phyloP scores from a whole-genome alignment of 768 basidiomycete species.

The Termitomyces sp. region DNA sequence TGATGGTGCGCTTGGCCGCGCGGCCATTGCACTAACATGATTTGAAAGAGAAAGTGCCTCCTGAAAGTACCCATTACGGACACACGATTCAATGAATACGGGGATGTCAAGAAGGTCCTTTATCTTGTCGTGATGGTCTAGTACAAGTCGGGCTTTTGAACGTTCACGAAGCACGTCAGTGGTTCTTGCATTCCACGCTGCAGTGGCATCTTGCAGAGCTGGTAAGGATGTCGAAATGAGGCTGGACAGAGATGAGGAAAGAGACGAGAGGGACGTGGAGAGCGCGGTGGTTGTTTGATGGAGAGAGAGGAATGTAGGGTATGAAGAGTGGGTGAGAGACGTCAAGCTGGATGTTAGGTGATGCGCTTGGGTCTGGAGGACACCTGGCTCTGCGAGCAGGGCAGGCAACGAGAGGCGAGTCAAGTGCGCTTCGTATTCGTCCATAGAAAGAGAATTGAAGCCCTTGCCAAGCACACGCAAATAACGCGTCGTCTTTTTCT shows the following conservation, averaged over 20 bases:
- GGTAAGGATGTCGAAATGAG: slow-evolving; percentile 69
- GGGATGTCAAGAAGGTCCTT: slow-evolving; percentile 90
- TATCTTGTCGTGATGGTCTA: slow-evolving; percentile 92
- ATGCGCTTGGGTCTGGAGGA: slow-evolving; percentile 78
- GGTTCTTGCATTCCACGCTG: slow-evolving; percentile 67
- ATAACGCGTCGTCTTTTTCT: slow-evolving; percentile 7
- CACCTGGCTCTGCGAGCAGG: slow-evolving; percentile 67
- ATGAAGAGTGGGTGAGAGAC: slow-evolving; percentile 85
- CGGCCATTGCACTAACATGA: slow-evolving; percentile 54
- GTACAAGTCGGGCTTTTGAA: slow-evolving; percentile 72
- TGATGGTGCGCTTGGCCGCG: slow-evolving; percentile 36
- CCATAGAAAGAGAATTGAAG: slow-evolving; percentile 5
- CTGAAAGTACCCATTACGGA: slow-evolving; percentile 86
- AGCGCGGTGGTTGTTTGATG: slow-evolving; percentile 76
- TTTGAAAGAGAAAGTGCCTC: slow-evolving; percentile 84
- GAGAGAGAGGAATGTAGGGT: slow-evolving; percentile 87
- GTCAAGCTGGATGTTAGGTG: slow-evolving; percentile 87
- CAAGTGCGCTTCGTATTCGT: slow-evolving; percentile 57
- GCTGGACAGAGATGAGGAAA: slow-evolving; percentile 67
- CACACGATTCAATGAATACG: slow-evolving; percentile 86
- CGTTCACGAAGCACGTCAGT: slow-evolving; percentile 71
- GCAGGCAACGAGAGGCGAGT: slow-evolving; percentile 60
- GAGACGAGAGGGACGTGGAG: slow-evolving; percentile 61
- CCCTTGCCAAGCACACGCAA: slow-evolving; percentile 7
- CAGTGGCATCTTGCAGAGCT: slow-evolving; percentile 66